A percentile compares a stretch with the other conserved stretches of the same genome.
phyloP scores from a whole-genome alignment of 2,329 filamentous ascomycete genomes.

The Escovopsis sp. region DNA sequence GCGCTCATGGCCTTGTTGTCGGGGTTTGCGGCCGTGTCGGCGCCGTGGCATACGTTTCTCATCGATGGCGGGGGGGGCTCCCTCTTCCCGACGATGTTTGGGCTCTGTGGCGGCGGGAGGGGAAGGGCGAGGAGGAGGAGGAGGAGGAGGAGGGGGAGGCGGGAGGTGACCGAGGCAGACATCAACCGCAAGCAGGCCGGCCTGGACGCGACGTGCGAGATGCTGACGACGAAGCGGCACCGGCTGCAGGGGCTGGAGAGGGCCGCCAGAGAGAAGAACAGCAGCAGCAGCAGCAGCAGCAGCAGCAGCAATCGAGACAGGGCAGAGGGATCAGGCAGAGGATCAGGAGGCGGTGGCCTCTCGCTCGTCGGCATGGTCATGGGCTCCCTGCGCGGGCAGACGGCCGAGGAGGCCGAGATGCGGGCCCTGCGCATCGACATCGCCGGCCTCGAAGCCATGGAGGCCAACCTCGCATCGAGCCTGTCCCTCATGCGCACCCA shows the following conservation, averaged over 20 bases:
- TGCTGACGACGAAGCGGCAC: slow-evolving; percentile 61
- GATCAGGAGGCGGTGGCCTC: slow-evolving; percentile 20
- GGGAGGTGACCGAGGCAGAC: slow-evolving; percentile 56
- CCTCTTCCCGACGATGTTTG: no score
- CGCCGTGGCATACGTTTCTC: slow-evolving; percentile 71
- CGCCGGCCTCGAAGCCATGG: slow-evolving; percentile 66
- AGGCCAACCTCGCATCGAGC: slow-evolving; percentile 50
- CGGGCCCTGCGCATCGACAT: slow-evolving; percentile 58
- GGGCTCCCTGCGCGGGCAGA: slow-evolving; percentile 51
- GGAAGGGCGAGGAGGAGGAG: slow-evolving; percentile 10
- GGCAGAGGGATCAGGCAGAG: no score
- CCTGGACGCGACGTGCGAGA: slow-evolving; percentile 61
- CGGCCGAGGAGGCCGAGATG: slow-evolving; percentile 43
- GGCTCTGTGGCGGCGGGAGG: no score
- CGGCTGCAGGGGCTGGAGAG: slow-evolving; percentile 58
- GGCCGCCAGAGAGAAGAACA: slow-evolving; percentile 15
- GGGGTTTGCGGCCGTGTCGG: slow-evolving; percentile 77
- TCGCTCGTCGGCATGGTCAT: slow-evolving; percentile 57
- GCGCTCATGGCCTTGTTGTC: slow-evolving; percentile 77
- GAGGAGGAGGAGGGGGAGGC: slow-evolving; percentile 20
- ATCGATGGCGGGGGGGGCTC: slow-evolving; percentile 27
- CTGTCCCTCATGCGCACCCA: slow-evolving; percentile 48
- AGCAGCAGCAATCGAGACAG: no score
- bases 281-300: not conserved
- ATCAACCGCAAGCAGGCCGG: slow-evolving; percentile 65